Evolutionary conservation across 768 basidiomycete species (phyloP).

Genomic region (Boletus tomentosulus): DNA sequence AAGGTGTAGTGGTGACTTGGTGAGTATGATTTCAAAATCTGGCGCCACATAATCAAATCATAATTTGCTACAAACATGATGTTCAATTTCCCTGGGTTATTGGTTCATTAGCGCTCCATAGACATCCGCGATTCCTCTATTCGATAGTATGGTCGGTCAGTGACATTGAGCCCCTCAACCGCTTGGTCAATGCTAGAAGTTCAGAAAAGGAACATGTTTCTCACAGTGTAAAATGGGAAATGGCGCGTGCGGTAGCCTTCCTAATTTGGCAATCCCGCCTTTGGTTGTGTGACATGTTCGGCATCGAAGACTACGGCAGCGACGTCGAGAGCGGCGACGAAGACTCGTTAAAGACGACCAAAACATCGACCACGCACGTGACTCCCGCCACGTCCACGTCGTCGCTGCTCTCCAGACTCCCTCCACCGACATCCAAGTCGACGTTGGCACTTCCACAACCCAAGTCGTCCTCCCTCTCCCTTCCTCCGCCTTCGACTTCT

Average conservation of each 20-base stretch:
- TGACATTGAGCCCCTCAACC: too few species aligned
- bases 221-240: too few species aligned
- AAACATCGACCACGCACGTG: not conserved
- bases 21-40: too few species aligned
- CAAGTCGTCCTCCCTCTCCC: slow-evolving; percentile 26
- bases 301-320: slow-evolving; percentile 76
- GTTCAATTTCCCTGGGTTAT: too few species aligned
- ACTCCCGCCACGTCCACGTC: not conserved
- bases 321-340: slow-evolving; percentile 58
- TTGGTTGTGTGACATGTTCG: slow-evolving; percentile 49
- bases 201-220: too few species aligned
- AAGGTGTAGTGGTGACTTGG: slow-evolving; percentile 1
- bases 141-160: too few species aligned
- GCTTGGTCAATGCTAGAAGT: too few species aligned
- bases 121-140: too few species aligned
- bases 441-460: slow-evolving; percentile 36
- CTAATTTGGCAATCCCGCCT: not conserved
- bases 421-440: slow-evolving; percentile 29
- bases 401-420: slow-evolving; percentile 18
- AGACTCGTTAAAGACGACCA: slow-evolving; percentile 6
- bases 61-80: too few species aligned
- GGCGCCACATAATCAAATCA: too few species aligned
- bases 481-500: slow-evolving; percentile 22
- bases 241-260: not conserved
- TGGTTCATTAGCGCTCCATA: too few species aligned